Evolutionary conservation across 2,329 filamentous ascomycete genomes (phyloP).

Genomic region (Scorias spongiosa): DNA sequence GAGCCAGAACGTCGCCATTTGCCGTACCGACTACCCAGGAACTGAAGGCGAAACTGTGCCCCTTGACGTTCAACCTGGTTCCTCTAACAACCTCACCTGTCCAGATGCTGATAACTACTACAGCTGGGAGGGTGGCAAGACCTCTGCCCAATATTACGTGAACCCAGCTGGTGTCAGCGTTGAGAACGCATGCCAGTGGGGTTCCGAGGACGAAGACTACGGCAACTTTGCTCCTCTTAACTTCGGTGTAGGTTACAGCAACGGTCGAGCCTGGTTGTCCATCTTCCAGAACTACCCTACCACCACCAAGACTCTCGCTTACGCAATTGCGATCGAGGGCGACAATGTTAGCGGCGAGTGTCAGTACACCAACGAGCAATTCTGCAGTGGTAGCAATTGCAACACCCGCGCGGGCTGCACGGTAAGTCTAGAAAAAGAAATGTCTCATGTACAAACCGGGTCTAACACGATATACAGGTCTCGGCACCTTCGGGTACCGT

Average conservation of each 20-base stretch:
- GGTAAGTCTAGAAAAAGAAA: conserved; percentile 40
- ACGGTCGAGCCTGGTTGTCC: conserved; percentile 60
- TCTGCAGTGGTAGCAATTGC: conserved; percentile 36
- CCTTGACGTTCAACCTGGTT: conserved; percentile 45
- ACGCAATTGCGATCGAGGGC: conserved; percentile 62
- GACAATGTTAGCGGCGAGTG: conserved; percentile 46
- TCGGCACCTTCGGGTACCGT: background rate
- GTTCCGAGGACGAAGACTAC: conserved; percentile 38
- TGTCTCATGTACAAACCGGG: background rate
- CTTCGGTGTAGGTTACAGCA: conserved; percentile 61
- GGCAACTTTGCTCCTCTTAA: conserved; percentile 85
- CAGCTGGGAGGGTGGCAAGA: conserved; percentile 55
- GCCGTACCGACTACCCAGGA: conserved; percentile 93
- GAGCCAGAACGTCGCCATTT: conserved; percentile 51
- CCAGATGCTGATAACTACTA: conserved; percentile 61
- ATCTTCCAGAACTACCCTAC: conserved; percentile 76
- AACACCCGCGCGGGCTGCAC: conserved; percentile 55
- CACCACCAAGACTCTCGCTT: conserved; percentile 53
- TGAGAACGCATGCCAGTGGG: conserved; percentile 64
- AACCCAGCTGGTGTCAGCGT: conserved; percentile 61
- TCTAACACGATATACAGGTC: background rate
- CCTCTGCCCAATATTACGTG: conserved; percentile 92
- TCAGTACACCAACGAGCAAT: conserved; percentile 50
- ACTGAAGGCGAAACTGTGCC: conserved; percentile 80
- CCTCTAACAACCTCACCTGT: conserved; percentile 52